Percentiles rank a stretch among this genome's conserved stretches.
Evolutionary conservation across 148 eudicot species (phyloP).

Genomic region (Polygonum maritimum): DNA sequence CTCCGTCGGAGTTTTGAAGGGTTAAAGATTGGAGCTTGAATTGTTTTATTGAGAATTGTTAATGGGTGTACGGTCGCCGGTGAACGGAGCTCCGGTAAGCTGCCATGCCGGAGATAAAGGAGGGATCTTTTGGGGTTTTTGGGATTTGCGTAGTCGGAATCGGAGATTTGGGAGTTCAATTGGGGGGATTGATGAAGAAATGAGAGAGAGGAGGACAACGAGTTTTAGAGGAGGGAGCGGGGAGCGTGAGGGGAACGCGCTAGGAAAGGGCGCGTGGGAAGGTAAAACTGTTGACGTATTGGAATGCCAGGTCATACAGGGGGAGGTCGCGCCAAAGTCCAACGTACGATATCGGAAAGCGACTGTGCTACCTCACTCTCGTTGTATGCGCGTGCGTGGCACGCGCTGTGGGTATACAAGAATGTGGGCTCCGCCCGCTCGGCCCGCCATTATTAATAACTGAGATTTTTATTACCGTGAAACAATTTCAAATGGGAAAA

Average conservation of each 20-base stretch:
- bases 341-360: conserved; percentile 26
- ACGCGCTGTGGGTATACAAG: conserved; percentile 17
- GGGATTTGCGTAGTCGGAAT: background rate
- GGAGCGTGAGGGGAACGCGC: conserved; percentile 4
- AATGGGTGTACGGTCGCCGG: background rate
- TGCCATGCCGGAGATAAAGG: background rate
- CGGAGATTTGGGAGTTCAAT: background rate
- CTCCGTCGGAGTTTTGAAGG: background rate
- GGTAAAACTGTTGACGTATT: background rate
- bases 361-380: conserved; percentile 18
- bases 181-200: background rate
- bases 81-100: background rate
- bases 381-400: background rate
- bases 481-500: background rate
- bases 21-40: background rate
- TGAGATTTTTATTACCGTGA: background rate
- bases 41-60: background rate
- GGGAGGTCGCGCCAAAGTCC: conserved; percentile 26
- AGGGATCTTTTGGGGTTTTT: background rate
- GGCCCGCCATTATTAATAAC: background rate
- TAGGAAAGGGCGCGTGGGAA: background rate
- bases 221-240: background rate
- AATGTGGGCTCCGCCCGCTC: background rate
- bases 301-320: background rate
- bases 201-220: background rate